Conservation (phyloP, 495 filamentous ascomycete species). For the Chaetomidium leptoderma region DNA sequence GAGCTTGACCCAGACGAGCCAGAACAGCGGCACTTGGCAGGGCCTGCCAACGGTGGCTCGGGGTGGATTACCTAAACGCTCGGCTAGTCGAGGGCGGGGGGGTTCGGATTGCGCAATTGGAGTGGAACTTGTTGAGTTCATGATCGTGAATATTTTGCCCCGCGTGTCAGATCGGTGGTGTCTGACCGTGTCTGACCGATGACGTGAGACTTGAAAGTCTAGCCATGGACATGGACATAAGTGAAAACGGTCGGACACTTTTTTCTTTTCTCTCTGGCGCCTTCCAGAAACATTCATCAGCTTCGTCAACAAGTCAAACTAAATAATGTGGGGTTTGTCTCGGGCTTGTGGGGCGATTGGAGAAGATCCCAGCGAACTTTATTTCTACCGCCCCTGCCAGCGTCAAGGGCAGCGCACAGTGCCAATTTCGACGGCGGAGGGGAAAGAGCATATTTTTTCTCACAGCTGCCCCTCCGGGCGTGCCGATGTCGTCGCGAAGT, state of each 20-base stretch:
- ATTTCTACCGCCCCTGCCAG: conserved; percentile 10
- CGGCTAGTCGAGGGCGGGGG: conserved; percentile 1
- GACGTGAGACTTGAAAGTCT: too few relatives aligned
- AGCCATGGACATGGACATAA: too few relatives aligned
- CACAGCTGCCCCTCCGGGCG: background rate
- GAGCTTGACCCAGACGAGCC: conserved; percentile 8
- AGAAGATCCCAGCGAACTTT: conserved; percentile 5
- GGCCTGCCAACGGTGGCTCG: background rate
- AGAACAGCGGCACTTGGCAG: background rate
- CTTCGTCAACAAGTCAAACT: background rate
- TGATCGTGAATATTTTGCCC: too few relatives aligned
- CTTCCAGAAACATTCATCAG: background rate
- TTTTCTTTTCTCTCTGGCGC: background rate
- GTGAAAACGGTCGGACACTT: too few relatives aligned
- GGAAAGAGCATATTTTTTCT: background rate
- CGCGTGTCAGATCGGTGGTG: too few relatives aligned
- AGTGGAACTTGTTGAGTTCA: too few relatives aligned
- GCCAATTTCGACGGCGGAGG: background rate
- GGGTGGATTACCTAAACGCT: background rate
- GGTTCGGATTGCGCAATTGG: too few relatives aligned
- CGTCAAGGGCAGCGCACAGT: conserved; percentile 1
- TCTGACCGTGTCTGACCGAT: too few relatives aligned
- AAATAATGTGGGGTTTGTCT: background rate
- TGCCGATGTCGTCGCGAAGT: conserved; percentile 19
- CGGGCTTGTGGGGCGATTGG: background rate